These are phyloP conservation scores for Alternaria sp. DNA, from an alignment of 2,329 filamentous ascomycete genomes.

Conservation along the genomic window DNA sequence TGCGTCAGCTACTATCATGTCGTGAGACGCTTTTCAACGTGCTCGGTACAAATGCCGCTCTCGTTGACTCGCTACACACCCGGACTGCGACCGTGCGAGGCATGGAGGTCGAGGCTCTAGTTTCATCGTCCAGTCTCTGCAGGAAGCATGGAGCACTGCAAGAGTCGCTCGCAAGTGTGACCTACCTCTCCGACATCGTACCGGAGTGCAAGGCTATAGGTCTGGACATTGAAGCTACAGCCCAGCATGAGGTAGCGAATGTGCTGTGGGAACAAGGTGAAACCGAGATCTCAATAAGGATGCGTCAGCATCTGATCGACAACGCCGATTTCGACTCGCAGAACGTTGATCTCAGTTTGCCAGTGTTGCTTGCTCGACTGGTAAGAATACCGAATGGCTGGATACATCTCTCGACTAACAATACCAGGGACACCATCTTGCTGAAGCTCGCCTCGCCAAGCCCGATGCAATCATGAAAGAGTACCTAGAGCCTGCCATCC, in stretches of 20 bases:
- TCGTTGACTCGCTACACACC: conserved; percentile 67
- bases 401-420: conserved; percentile 14
- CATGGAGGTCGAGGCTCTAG: conserved; percentile 77
- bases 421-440: conserved; percentile 77
- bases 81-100: conserved; percentile 69
- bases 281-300: conserved; percentile 83
- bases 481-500: conserved; percentile 84
- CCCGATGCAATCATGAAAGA: conserved; percentile 87
- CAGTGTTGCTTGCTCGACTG: conserved; percentile 84
- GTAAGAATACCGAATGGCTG: conserved; percentile 44
- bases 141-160: conserved; percentile 82
- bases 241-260: conserved; percentile 82
- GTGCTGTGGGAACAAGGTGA: conserved; percentile 96
- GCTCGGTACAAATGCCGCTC: conserved; percentile 70
- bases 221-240: conserved; percentile 75
- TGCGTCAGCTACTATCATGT: conserved; percentile 80
- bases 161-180: conserved; percentile 84
- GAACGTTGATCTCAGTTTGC: conserved; percentile 35
- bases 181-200: conserved; percentile 81
- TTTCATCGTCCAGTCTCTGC: conserved; percentile 76
- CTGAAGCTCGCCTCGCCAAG: conserved; percentile 87
- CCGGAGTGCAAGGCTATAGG: conserved; percentile 71
- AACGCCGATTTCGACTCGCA: conserved; percentile 41
- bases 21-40: conserved; percentile 83
- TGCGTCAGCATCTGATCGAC: conserved; percentile 73